Evolutionary conservation across 352 stramenopile genomes (phyloP).

Genomic region (Phytopythium helicoides): DNA sequence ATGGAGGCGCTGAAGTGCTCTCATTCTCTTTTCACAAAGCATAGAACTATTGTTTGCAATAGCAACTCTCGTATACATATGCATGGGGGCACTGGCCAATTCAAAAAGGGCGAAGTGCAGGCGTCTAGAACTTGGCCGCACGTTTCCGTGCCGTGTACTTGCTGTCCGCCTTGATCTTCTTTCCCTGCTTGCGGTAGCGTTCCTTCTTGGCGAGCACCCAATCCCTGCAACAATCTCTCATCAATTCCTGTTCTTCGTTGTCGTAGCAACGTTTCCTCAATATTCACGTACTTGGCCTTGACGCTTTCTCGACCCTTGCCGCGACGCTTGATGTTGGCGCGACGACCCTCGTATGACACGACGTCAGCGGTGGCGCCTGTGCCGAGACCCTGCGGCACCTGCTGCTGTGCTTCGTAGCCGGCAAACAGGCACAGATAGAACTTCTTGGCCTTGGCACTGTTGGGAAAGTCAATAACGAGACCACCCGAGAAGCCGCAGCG

Average conservation of each 20-base stretch:
- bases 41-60: conserved; percentile 35
- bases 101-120: not conserved
- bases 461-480: conserved; percentile 99
- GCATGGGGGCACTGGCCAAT: not conserved
- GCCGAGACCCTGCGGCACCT: conserved; percentile 82
- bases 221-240: conserved; percentile 47
- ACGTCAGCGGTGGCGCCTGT: conserved; percentile 50
- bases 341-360: conserved; percentile 60
- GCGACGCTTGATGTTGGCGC: conserved; percentile 53
- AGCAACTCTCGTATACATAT: conserved; percentile 37
- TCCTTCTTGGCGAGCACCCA: conserved; percentile 99
- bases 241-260: not conserved
- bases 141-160: conserved; percentile 98
- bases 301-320: conserved; percentile 49
- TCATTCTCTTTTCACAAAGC: conserved; percentile 13
- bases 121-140: conserved; percentile 92
- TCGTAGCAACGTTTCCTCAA: not conserved
- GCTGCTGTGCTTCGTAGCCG: conserved; percentile 77
- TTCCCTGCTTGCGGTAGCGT: conserved; percentile 96
- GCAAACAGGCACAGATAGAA: conserved; percentile 99
- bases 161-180: conserved; percentile 96
- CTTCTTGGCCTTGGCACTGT: conserved; percentile 99
- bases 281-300: conserved; percentile 53
- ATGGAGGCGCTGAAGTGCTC: not conserved
- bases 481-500: conserved; percentile 92